A percentile compares a stretch with the other conserved stretches of the same genome.
Evolutionary conservation across 2,329 filamentous ascomycete species (phyloP).

Genomic region (Fusarium drepaniforme): DNA sequence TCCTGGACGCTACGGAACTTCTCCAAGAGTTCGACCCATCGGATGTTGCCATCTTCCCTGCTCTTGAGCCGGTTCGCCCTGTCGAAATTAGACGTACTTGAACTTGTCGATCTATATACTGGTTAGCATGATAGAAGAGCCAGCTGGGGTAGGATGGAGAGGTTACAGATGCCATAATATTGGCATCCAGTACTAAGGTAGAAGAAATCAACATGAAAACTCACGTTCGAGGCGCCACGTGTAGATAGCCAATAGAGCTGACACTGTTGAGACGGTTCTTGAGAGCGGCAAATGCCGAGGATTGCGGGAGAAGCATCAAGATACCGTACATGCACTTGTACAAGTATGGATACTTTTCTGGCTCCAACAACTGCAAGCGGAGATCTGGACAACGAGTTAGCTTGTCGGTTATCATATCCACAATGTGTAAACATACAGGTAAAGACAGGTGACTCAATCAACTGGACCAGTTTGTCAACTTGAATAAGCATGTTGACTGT

Average conservation of each 20-base stretch:
- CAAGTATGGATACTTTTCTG: conserved; percentile 92
- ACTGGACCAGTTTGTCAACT: conserved; percentile 97
- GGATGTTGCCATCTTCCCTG: conserved; percentile 85
- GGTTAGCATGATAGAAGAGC: conserved; percentile 13
- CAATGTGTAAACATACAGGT: conserved; percentile 76
- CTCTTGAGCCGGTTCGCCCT: conserved; percentile 83
- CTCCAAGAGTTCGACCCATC: conserved; percentile 92
- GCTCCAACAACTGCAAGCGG: conserved; percentile 92
- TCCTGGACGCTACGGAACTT: conserved; percentile 96
- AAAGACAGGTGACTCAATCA: conserved; percentile 97
- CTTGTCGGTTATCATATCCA: background rate
- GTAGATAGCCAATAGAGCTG: conserved; percentile 94
- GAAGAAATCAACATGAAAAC: conserved; percentile 1
- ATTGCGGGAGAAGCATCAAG: conserved; percentile 98
- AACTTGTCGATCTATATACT: conserved; percentile 56
- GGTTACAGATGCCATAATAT: background rate
- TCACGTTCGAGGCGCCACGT: conserved; percentile 83
- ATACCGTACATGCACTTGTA: conserved; percentile 99
- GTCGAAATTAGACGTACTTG: conserved; percentile 72
- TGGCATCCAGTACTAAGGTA: background rate
- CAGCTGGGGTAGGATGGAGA: background rate
- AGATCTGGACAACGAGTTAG: conserved; percentile 71
- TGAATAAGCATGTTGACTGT: conserved; percentile 99
- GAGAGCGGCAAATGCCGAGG: conserved; percentile 93
- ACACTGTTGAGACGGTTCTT: conserved; percentile 98